Base-by-base conservation (phyloP, 805 yeast species). In the Cyberlindnera nakhonratchasimensis region DNA sequence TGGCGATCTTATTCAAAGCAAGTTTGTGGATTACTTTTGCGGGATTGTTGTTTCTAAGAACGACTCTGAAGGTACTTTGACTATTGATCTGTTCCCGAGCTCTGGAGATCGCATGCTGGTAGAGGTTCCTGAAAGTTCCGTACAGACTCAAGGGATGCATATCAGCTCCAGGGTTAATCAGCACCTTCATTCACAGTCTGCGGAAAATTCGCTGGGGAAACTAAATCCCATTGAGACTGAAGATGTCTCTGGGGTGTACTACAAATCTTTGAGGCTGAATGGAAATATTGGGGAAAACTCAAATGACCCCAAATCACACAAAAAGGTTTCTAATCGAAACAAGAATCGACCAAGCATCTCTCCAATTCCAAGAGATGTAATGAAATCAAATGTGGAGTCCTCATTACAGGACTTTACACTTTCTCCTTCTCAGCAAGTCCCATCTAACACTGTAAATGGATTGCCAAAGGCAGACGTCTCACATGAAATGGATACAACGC, bases 1-100 rank as follows among this genome's bases (percentile, higher is more conserved):
- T 30, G 52, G 53, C 29, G 50, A 52, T 32, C 22, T 52, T 4
- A 23, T 54, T 3, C 56, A 54, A 26, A 43, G 38, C 11, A 47
- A 47, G 24, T 42, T 54, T 10, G 12, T 23, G 13, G 45, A 44
- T 4, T 42, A 38, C 34, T 42, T 48, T 32, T 46, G 43, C 12
- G 52, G 49, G 11, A 18, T 33, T 26, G 45, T 48, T 9, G 16
- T 26, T n/a, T 24, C 47, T 2, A 48, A 45, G 24, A 52, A 43
- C 33, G 13, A 22, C 5, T 20, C 37, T 8, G 56, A 52, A 22
- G 46, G 37, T 1, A 36, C 53, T 2, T 8, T 48, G 1, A 39
- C 37, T 3, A 11, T 52, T 11, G 42, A 42, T 13, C 13, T 46
- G 1, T 48, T 39, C 19, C 51, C 54, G 1, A 13, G 38, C 12